phyloP scores from a whole-genome alignment of 1,284 basidiomycete genomes.

The Leccinum solheimii region DNA sequence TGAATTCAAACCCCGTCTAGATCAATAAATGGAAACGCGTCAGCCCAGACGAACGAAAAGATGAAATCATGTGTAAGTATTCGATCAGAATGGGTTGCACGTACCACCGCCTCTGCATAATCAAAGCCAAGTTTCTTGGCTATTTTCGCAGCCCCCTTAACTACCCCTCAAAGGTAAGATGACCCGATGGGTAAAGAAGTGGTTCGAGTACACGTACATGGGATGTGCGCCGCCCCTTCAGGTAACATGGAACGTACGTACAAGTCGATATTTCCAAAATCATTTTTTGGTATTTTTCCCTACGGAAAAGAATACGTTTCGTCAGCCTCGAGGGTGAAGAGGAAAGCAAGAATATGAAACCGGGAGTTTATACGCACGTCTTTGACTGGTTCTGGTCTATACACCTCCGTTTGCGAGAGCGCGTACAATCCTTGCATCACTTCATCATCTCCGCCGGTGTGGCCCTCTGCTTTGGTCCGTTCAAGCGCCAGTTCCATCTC shows the following conservation, averaged over 20 bases:
- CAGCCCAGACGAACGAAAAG: background rate
- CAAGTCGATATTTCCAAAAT: conserved; percentile 96
- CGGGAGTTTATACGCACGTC: conserved; percentile 63
- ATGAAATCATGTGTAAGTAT: conserved; percentile 11
- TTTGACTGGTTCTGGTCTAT: conserved; percentile 75
- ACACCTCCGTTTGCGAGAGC: conserved; percentile 82
- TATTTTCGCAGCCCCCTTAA: conserved; percentile 86
- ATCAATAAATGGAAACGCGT: conserved; percentile 9
- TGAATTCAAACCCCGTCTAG: conserved; percentile 94
- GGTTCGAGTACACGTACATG: conserved; percentile 59
- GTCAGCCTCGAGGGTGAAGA: conserved; percentile 13
- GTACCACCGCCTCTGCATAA: conserved; percentile 90
- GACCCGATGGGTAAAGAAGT: conserved; percentile 10
- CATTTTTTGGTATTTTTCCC: conserved; percentile 93
- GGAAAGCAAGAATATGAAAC: conserved; percentile 4
- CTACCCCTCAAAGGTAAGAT: conserved; percentile 42
- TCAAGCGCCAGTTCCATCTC: conserved; percentile 76
- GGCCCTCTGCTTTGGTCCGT: conserved; percentile 39
- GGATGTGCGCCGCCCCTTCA: conserved; percentile 81
- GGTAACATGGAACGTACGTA: conserved; percentile 97
- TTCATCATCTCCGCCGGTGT: conserved; percentile 49
- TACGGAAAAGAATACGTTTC: conserved; percentile 36
- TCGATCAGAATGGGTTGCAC: conserved; percentile 33
- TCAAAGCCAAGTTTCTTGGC: conserved; percentile 86
- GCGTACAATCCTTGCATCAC: conserved; percentile 89